Evolutionary conservation across 2,329 filamentous ascomycete species (phyloP), one percentile per base, ranked within the genome.

Genomic region (Sporothrix brunneoviolacea): DNA sequence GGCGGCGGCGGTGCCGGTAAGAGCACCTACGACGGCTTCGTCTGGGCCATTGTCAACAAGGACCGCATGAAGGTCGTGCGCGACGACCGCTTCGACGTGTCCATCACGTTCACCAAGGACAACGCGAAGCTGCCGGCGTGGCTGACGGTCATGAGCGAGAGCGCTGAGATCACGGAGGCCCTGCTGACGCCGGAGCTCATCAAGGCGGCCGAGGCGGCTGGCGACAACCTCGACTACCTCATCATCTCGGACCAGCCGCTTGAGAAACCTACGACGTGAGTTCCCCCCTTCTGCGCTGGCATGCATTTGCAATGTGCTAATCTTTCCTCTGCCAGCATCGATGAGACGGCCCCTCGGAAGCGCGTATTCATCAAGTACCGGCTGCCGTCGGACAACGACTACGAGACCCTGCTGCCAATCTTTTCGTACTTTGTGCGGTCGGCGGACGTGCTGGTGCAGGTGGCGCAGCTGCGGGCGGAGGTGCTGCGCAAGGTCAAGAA

Each of bases 1-100:
- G 18, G 18, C 9, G 41, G 32, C 7, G 13, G 8, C 33, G 70
- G 76, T 19, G 60, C 78, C 4, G 81, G 71, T 68, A 84, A 81
- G 77, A 83, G 82, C 72, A 69, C 71, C 52, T 97, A 85, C 62
- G 93, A 97, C 65, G 84, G 84, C 39, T 98, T 97, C 62, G 91
- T 98, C 57, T 97, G 87, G 80, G 91, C 90, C 44, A 70, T 98
- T 58, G 91, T 97, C 55, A 89, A 97, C 78, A 98, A 98, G 80
- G 84, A 90, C 61, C 72, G 79, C 65, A 97, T 98, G 91, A 88
- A 88, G 73, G 75, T 81, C 61, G 79, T 95, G 60, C 86, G 93
- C 55, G 87, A 95, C 42, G 89, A 95, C 56, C 87, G 93, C 60
- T 98, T 96, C 70, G 93, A 98, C 66, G 74, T 96, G 49, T 95